phyloP scores from a whole-genome alignment of 2,329 filamentous ascomycete genomes.

The Herpotrichia juniperi region DNA sequence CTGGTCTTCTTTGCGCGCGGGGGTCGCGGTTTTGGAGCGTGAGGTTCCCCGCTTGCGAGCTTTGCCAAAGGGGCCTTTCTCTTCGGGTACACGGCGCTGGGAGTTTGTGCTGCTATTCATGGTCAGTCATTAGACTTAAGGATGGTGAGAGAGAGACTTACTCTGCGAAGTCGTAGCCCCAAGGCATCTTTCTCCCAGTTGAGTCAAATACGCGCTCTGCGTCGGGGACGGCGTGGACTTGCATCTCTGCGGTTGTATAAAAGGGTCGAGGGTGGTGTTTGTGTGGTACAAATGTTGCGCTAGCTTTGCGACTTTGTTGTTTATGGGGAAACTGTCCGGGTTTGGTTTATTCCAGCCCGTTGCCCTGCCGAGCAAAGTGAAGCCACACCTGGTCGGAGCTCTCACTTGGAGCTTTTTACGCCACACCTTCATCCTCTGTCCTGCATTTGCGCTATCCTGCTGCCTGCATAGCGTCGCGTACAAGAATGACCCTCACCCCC shows the following conservation, averaged over 20 bases:
- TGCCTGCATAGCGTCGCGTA: neutral
- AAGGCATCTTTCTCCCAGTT: conserved; percentile 65
- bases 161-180: conserved; percentile 68
- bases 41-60: conserved; percentile 53
- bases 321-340: conserved; percentile 21
- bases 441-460: conserved; percentile 3
- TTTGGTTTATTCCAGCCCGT: neutral
- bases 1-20: conserved; percentile 63
- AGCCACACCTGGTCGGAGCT: conserved; percentile 33
- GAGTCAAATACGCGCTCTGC: conserved; percentile 66
- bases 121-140: conserved; percentile 20
- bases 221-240: conserved; percentile 69
- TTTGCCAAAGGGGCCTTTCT: conserved; percentile 67
- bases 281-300: conserved; percentile 11
- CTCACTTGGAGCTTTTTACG: conserved; percentile 1
- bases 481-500: conserved; percentile 42
- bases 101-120: conserved; percentile 48
- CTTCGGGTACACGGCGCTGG: conserved; percentile 61
- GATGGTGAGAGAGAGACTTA: conserved; percentile 44
- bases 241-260: conserved; percentile 53
- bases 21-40: conserved; percentile 63
- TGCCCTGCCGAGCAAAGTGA: conserved; percentile 5
- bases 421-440: conserved; percentile 17
- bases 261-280: conserved; percentile 10
- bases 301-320: conserved; percentile 25